These are phyloP conservation scores for Russula sp. DNA, from an alignment of 768 basidiomycete species.

Conservation along the genomic window DNA sequence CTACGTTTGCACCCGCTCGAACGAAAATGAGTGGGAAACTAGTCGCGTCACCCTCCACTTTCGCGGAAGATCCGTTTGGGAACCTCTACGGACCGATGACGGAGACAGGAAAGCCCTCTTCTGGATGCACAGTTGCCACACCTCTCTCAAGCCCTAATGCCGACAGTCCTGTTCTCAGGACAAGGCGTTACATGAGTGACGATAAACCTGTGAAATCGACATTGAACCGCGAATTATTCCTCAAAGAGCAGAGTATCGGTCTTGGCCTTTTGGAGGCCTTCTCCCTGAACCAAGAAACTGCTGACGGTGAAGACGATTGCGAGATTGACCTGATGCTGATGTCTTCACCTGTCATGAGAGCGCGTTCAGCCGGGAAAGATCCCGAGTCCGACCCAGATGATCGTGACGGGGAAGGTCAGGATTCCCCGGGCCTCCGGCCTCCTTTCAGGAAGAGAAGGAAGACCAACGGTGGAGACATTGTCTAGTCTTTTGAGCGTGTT, in stretches of 20 bases:
- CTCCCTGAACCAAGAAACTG: slow-evolving; percentile 21
- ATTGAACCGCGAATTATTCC: slow-evolving; percentile 13
- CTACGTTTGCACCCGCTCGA: slow-evolving; percentile 24
- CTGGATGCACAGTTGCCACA: slow-evolving; percentile 8
- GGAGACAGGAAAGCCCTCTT: slow-evolving; percentile 10
- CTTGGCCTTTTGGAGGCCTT: slow-evolving; percentile 30
- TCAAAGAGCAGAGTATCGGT: slow-evolving; percentile 19
- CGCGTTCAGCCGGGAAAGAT: slow-evolving; percentile 6
- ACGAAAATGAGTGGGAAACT: slow-evolving; percentile 11
- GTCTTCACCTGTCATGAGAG: slow-evolving; percentile 23
- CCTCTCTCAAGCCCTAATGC: slow-evolving; percentile 21
- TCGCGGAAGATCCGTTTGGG: slow-evolving; percentile 21
- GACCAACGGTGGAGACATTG: slow-evolving; percentile 22
- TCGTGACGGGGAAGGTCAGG: slow-evolving; percentile 20
- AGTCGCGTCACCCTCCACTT: slow-evolving; percentile 6
- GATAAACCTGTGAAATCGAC: slow-evolving; percentile 18
- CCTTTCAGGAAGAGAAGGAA: slow-evolving; percentile 34
- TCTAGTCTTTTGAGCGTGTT: background rate
- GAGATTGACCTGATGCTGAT: slow-evolving; percentile 23
- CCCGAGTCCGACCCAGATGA: slow-evolving; percentile 9
- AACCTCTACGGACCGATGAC: slow-evolving; percentile 13
- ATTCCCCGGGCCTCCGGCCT: background rate
- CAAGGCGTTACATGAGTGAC: slow-evolving; percentile 15
- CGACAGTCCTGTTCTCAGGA: slow-evolving; percentile 24
- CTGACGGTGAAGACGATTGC: slow-evolving; percentile 18